Conservation (phyloP, 148 eudicot species). For the Rhododendron simsii region DNA sequence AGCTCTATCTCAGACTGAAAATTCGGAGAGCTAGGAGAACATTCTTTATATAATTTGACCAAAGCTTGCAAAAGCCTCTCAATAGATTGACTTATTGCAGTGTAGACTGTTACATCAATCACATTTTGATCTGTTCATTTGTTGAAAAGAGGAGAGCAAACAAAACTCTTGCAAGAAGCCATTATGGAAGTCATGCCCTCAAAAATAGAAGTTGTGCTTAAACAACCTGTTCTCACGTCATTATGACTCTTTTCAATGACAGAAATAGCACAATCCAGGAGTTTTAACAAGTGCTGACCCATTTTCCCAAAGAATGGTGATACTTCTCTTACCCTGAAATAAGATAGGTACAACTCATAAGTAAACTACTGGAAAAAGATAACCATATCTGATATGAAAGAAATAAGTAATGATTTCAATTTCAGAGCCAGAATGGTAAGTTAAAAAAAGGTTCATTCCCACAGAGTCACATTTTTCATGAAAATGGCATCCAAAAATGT, state of each 20-base stretch:
- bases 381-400: background rate
- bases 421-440: background rate
- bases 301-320: conserved; percentile 42
- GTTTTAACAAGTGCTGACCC: conserved; percentile 43
- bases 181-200: conserved; percentile 40
- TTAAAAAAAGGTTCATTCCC: background rate
- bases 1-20: conserved; percentile 27
- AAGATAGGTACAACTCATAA: background rate
- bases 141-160: conserved; percentile 47
- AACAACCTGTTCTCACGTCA: conserved; percentile 35
- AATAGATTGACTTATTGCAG: conserved; percentile 39
- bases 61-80: conserved; percentile 62
- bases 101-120: conserved; percentile 26
- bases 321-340: conserved; percentile 52
- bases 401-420: background rate
- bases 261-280: conserved; percentile 54
- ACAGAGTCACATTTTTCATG: background rate
- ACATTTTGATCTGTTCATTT: conserved; percentile 27
- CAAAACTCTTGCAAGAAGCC: conserved; percentile 55
- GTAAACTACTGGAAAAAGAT: background rate
- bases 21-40: conserved; percentile 26
- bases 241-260: conserved; percentile 39
- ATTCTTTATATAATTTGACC: conserved; percentile 48
- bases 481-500: background rate
- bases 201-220: conserved; percentile 37